Conservation (phyloP, 139 green algal species). For the Gonium pectorale region DNA sequence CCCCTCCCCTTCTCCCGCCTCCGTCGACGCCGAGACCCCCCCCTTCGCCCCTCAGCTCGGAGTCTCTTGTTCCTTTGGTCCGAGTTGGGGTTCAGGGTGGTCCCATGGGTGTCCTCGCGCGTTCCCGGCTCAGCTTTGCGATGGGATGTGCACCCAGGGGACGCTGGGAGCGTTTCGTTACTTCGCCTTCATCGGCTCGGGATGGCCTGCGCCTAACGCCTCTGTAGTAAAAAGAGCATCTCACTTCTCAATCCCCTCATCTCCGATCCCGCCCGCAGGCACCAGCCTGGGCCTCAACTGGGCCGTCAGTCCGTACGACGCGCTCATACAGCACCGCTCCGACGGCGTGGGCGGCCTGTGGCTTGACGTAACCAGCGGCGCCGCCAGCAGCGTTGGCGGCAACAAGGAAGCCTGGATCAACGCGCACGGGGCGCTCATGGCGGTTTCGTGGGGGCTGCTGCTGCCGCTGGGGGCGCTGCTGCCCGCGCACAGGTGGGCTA, state of each 20-base stretch:
- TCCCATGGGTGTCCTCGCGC: too few species aligned
- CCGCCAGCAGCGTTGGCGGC: not conserved
- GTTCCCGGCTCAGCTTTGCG: too few species aligned
- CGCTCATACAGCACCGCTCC: not conserved
- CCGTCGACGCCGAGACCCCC: not conserved
- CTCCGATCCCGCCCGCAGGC: too few species aligned
- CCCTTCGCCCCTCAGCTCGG: too few species aligned
- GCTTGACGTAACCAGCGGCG: not conserved
- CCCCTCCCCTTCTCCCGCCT: not conserved
- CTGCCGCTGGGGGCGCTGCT: slow-evolving; percentile 40
- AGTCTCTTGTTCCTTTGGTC: too few species aligned
- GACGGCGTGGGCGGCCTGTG: not conserved
- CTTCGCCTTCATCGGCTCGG: too few species aligned
- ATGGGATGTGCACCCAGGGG: too few species aligned
- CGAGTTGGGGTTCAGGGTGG: too few species aligned
- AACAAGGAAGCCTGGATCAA: slow-evolving; percentile 18
- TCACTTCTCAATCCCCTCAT: too few species aligned
- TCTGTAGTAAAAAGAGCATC: too few species aligned
- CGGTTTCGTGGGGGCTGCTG: slow-evolving; percentile 44
- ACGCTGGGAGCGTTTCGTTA: too few species aligned
- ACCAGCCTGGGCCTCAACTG: not conserved
- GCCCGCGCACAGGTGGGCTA: slow-evolving; percentile 42
- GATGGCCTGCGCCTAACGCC: too few species aligned
- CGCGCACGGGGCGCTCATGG: slow-evolving; percentile 48
- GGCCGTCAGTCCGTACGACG: not conserved